Evolutionary conservation across 306 rosid genomes (phyloP), one percentile per base, ranked within the genome.

Genomic region (Vigna mungo): DNA sequence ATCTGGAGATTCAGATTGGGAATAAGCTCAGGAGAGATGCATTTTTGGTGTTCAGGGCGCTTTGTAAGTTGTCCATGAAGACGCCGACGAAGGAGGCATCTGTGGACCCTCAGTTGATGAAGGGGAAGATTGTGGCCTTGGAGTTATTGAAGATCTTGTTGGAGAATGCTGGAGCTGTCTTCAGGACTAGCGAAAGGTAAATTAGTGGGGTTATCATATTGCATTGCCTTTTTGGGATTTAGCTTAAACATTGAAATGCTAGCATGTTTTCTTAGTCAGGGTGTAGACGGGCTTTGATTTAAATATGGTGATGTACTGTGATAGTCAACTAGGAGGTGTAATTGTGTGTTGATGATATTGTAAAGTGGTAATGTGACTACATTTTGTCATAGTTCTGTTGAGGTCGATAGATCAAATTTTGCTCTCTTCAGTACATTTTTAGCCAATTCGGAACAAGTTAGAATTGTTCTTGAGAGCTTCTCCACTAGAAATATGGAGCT

Each of bases 161-260:
- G 85, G 99, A 96, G 88, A 96, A 96, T 76, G 99, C 99, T 23
- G 99, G 99, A 69, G 99, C 98, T 65, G 92, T 96, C 37, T 96
- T 96, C 85, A 84, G 99, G 78, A 96, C 99, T n/a, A 96, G 99
- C 58, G 99, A 96, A 37, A 93, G 99, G 99, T 96, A 87, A 41
- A 65, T 53, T 47, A 72, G 12, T 27, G 62, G 58, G 25, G 69
- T 61, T 72, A 10, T 65, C 47, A 17, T 18, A 20, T 3, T 52
- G 16, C 15, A n/a, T 13, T 49, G 49, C 0, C 30, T n/a, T 47
- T 74, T 8, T 0, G 39, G 44, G 41, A 56, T 53, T 52, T 41
- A n/a, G 80, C 49, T 54, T 52, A n/a, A 32, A 5, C 32, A 65
- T 66, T 39, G 1, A n/a, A 44, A 4, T 64, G 52, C 37, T 63